These are phyloP conservation scores for Pythium grandisporangium DNA, from an alignment of 352 stramenopile genomes.

Conservation along the genomic window DNA sequence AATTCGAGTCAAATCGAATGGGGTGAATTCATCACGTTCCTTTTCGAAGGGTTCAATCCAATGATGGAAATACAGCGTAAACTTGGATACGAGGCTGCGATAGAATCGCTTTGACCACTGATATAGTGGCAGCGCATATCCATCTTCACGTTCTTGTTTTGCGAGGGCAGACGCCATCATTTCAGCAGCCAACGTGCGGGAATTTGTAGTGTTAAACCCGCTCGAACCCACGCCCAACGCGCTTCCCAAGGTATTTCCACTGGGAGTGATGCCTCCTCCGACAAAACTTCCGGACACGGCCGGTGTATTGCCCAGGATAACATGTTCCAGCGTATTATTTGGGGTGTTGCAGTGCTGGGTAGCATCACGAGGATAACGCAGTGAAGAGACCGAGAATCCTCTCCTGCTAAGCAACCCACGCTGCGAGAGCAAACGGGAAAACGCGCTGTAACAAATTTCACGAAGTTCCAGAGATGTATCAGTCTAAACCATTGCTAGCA, in stretches of 20 bases:
- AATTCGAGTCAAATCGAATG: constrained; percentile 59
- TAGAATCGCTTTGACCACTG: constrained; percentile 80
- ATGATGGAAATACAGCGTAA: constrained; percentile 72
- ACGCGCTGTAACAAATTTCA: constrained; percentile 19
- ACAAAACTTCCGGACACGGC: constrained; percentile 8
- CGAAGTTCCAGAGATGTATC: too few species aligned
- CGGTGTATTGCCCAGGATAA: constrained; percentile 38
- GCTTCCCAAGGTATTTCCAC: constrained; percentile 11
- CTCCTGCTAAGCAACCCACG: constrained; percentile 51
- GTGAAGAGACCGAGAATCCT: constrained; percentile 16
- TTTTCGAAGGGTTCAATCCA: constrained; percentile 71
- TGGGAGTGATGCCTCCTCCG: constrained; percentile 11
- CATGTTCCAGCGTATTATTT: constrained; percentile 57
- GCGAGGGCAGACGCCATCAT: constrained; percentile 75
- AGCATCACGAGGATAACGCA: constrained; percentile 22
- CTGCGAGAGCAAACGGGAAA: constrained; percentile 53
- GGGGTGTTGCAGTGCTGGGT: constrained; percentile 20
- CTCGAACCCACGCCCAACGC: constrained; percentile 11
- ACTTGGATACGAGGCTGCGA: constrained; percentile 77
- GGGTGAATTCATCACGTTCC: constrained; percentile 38
- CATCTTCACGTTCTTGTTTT: constrained; percentile 66
- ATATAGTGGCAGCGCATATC: constrained; percentile 69
- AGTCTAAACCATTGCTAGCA: too few species aligned
- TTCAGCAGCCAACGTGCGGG: constrained; percentile 44
- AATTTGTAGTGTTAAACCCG: constrained; percentile 28